A percentile compares a stretch with the other conserved stretches of the same genome.
These are phyloP conservation scores for Diaporthe amygdali DNA, from an alignment of 2,329 filamentous ascomycete species.

Conservation along the genomic window DNA sequence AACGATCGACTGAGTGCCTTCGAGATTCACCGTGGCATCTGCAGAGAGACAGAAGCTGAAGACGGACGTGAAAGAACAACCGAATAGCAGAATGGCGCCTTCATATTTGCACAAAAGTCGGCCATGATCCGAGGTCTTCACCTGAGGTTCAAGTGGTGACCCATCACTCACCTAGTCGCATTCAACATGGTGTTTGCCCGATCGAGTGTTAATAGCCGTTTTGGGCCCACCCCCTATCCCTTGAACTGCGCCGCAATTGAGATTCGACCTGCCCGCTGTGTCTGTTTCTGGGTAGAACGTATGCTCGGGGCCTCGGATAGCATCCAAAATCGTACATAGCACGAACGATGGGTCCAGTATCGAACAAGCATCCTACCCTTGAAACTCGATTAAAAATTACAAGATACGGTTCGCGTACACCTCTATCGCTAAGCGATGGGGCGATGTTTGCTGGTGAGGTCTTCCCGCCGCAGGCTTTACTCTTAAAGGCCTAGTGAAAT, in stretches of 20 bases:
- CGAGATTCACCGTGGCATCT: conserved; percentile 10
- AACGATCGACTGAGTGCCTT: neutral
- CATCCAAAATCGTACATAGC: neutral
- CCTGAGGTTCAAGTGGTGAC: conserved; percentile 5
- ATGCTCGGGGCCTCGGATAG: neutral
- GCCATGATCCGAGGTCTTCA: conserved; percentile 7
- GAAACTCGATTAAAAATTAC: conserved; percentile 14
- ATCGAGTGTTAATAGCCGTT: conserved; percentile 16
- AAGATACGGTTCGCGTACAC: neutral
- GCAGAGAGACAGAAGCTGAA: neutral
- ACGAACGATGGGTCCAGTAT: neutral
- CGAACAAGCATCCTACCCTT: conserved; percentile 7
- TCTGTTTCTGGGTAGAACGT: neutral
- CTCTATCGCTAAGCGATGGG: neutral
- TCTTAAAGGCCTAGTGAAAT: neutral
- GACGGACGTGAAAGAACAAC: neutral
- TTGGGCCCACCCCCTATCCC: conserved; percentile 4
- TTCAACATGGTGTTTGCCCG: conserved; percentile 3
- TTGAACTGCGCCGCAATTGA: conserved; percentile 10
- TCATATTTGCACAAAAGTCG: conserved; percentile 5
- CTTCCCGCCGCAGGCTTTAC: neutral
- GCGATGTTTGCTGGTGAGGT: neutral
- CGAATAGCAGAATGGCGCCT: neutral
- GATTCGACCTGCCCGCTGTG: conserved; percentile 7
- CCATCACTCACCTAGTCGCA: neutral